A percentile compares a stretch with the other conserved stretches of the same genome.
These are phyloP conservation scores for Flaveria sonorensis DNA, from an alignment of 129 eudicot genomes.

Conservation along the genomic window DNA sequence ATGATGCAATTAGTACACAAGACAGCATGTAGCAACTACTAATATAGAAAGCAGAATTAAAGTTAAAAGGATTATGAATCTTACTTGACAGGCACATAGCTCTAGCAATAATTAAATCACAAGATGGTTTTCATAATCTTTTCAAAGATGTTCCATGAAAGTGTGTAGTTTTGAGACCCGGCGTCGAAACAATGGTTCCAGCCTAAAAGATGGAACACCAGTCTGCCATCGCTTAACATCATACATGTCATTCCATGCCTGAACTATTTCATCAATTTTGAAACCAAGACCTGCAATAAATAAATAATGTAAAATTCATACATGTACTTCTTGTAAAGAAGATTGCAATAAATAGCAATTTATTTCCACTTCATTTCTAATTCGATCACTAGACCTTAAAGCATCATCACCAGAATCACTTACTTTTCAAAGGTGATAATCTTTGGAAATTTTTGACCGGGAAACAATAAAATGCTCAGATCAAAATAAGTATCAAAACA, in stretches of 20 bases:
- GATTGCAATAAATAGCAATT: background rate
- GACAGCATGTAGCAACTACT: background rate
- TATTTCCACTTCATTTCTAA: conserved; percentile 8
- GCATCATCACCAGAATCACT: background rate
- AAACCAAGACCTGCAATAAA: conserved; percentile 57
- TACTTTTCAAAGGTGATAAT: background rate
- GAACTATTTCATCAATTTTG: conserved; percentile 87
- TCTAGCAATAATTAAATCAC: conserved; percentile 28
- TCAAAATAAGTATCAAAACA: too few species aligned
- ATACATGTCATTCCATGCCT: conserved; percentile 98
- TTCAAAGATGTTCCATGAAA: conserved; percentile 55
- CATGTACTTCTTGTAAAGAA: background rate
- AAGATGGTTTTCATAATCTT: conserved; percentile 17
- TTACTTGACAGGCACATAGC: conserved; percentile 33
- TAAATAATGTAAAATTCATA: background rate
- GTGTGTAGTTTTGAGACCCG: conserved; percentile 77
- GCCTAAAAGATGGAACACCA: conserved; percentile 70
- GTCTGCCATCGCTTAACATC: conserved; percentile 94
- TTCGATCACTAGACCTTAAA: background rate
- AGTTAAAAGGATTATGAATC: conserved; percentile 30
- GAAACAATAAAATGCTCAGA: background rate
- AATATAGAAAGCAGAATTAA: conserved; percentile 3
- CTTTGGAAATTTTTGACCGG: background rate
- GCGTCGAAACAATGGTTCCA: conserved; percentile 84
- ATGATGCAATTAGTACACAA: conserved; percentile 2